Evolutionary conservation across 2,329 filamentous ascomycete genomes (phyloP).

Genomic region (Elsinoe necatrix): DNA sequence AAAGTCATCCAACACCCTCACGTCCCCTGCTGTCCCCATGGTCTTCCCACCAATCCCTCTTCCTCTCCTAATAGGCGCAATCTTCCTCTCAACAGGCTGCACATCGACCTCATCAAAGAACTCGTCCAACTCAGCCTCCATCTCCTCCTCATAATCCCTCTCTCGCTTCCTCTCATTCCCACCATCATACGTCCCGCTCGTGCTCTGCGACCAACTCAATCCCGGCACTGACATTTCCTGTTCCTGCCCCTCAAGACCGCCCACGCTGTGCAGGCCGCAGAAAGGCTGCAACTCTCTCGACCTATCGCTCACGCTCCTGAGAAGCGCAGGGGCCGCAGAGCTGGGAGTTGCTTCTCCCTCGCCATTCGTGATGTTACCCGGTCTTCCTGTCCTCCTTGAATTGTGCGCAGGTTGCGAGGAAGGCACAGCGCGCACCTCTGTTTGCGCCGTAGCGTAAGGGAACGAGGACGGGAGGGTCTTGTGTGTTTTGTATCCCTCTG

Average conservation of each 20-base stretch:
- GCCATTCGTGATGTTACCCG: not conserved
- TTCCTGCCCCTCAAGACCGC: constrained; percentile 57
- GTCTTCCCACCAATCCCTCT: constrained; percentile 18
- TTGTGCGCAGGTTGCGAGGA: not conserved
- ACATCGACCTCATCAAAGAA: constrained; percentile 23
- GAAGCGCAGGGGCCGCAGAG: not conserved
- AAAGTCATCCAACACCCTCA: constrained; percentile 13
- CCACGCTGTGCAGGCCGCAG: constrained; percentile 69
- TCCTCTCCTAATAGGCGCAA: constrained; percentile 28
- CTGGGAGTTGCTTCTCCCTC: not conserved
- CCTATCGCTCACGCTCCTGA: not conserved
- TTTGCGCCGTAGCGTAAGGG: not conserved
- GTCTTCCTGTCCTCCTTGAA: not conserved
- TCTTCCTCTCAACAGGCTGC: constrained; percentile 25
- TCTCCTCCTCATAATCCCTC: constrained; percentile 30
- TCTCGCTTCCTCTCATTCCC: not conserved
- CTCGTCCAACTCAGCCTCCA: constrained; percentile 30
- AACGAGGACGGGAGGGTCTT: constrained; percentile 26
- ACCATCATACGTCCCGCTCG: constrained; percentile 26
- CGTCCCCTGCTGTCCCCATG: not conserved
- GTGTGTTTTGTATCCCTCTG: constrained; percentile 86
- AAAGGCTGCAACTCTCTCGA: constrained; percentile 64
- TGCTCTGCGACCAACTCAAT: constrained; percentile 30
- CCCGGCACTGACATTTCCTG: constrained; percentile 23
- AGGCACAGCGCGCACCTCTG: not conserved